Percentiles rank a stretch among this genome's conserved stretches.
These are phyloP conservation scores for Leptodermis oblonga DNA, from an alignment of 257 asterid species.

Conservation along the genomic window DNA sequence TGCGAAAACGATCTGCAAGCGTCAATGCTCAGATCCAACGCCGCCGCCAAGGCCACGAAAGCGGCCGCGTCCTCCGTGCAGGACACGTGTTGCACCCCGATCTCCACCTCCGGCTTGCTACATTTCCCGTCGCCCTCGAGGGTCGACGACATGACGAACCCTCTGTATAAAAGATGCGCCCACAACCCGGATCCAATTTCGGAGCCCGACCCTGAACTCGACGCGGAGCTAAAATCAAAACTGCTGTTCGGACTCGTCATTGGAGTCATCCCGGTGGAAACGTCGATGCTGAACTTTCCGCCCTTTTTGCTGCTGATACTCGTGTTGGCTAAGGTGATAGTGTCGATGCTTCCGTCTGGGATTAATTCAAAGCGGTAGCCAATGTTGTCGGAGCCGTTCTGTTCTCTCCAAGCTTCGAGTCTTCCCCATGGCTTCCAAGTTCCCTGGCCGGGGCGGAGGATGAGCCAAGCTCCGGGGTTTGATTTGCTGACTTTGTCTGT, in stretches of 20 bases:
- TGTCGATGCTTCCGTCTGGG: slow-evolving; percentile 74
- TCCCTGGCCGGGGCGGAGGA: slow-evolving; percentile 74
- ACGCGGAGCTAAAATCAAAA: slow-evolving; percentile 63
- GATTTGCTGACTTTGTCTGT: slow-evolving; percentile 67
- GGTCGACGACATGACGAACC: slow-evolving; percentile 90
- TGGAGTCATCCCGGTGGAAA: slow-evolving; percentile 72
- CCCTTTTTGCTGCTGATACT: slow-evolving; percentile 50
- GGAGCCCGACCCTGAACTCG: slow-evolving; percentile 51
- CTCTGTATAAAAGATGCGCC: slow-evolving; percentile 69
- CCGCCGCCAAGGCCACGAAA: slow-evolving; percentile 93
- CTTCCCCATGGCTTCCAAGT: slow-evolving; percentile 99
- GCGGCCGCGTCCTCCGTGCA: slow-evolving; percentile 99
- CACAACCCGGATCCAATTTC: slow-evolving; percentile 72
- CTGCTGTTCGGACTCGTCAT: slow-evolving; percentile 83
- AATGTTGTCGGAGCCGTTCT: slow-evolving; percentile 34
- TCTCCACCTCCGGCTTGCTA: slow-evolving; percentile 83
- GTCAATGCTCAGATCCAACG: slow-evolving; percentile 90
- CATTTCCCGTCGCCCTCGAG: slow-evolving; percentile 64
- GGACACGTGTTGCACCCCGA: slow-evolving; percentile 86
- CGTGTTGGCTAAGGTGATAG: slow-evolving; percentile 65
- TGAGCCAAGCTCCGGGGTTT: slow-evolving; percentile 97
- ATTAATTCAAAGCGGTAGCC: slow-evolving; percentile 90
- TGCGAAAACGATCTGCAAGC: slow-evolving; percentile 75
- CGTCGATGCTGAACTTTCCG: slow-evolving; percentile 70
- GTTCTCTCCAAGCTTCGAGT: slow-evolving; percentile 87